Base-by-base conservation (phyloP, 2,329 filamentous ascomycete genomes). In the Penicillium vulpinum region DNA sequence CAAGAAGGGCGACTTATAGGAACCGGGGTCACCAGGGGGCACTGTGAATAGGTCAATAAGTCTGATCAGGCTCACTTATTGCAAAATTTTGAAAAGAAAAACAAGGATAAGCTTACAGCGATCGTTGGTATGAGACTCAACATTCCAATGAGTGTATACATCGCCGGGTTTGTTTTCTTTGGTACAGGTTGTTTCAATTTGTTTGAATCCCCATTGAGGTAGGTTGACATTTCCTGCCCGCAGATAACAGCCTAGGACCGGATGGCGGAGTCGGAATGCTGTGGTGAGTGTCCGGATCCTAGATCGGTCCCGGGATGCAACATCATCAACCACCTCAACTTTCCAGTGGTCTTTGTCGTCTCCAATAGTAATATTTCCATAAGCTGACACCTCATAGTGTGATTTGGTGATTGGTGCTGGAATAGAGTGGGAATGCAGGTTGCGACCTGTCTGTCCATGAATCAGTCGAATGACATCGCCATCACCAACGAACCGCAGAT, bases 161-260 rank as follows among this genome's bases (percentile, higher is more conserved):
- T 99, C 94, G 52, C 88, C 85, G 7, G 92, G 91, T 69, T 93
- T 94, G 80, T 97, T 96, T 66, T 89, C 85, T 81, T 96, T 97
- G 65, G 88, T 87, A 77, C 94, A 99, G 26, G 92, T 96, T 35
- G 94, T 92, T 79, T 99, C 94, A 64, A 99, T 97, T 78, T 99
- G 94, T 81, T 97, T 97, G 83, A 99, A 99, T 73, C 94, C 94
- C 94, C 94, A 99, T 74, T 97, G 94, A 50, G 94, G 94, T 62
- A 99, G 83, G 77, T 97, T 99, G 68, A 92, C 89, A 69, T 96
- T 99, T 67, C 92, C 93, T 58, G 94, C 95, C 62, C 92, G 89
- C 49, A 99, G 85, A 73, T 99, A 99, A 78, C 94, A 99, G 65
- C 90, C 90, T 54, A 97, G 82, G 54, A 86, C 82, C 40, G 85